These are phyloP conservation scores for Acacia confusa DNA, from an alignment of 306 rosid species.

Conservation along the genomic window DNA sequence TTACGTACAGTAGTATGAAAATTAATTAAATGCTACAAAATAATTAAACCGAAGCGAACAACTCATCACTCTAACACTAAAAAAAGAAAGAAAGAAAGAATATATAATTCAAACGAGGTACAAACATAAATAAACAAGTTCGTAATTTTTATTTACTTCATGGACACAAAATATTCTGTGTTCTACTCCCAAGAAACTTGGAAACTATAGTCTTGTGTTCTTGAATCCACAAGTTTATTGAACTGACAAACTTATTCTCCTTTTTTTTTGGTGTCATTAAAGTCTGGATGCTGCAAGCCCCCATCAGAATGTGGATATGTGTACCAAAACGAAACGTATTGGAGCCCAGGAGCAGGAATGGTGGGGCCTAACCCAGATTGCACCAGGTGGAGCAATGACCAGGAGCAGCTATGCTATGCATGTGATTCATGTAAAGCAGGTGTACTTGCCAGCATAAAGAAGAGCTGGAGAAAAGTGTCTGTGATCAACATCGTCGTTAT, in stretches of 20 bases:
- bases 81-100: neutral
- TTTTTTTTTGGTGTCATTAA: neutral
- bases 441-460: conserved; percentile 76
- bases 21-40: neutral
- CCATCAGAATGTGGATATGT: conserved; percentile 69
- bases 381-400: conserved; percentile 75
- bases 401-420: conserved; percentile 59
- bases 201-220: neutral
- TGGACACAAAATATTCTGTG: conserved; percentile 10
- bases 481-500: conserved; percentile 75
- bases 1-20: neutral
- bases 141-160: neutral
- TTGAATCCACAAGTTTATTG: neutral
- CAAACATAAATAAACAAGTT: neutral
- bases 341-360: conserved; percentile 49
- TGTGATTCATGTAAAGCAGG: conserved; percentile 94
- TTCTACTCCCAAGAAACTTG: neutral
- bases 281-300: conserved; percentile 99
- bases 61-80: neutral
- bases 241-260: neutral
- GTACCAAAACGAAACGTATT: conserved; percentile 66
- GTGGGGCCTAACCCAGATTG: conserved; percentile 52
- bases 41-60: neutral
- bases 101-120: neutral
- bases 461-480: conserved; percentile 94